Evolutionary conservation across 169 alveolate genomes (phyloP), one percentile per base, ranked within the genome.

Genomic region (Plasmodium gonderi): DNA sequence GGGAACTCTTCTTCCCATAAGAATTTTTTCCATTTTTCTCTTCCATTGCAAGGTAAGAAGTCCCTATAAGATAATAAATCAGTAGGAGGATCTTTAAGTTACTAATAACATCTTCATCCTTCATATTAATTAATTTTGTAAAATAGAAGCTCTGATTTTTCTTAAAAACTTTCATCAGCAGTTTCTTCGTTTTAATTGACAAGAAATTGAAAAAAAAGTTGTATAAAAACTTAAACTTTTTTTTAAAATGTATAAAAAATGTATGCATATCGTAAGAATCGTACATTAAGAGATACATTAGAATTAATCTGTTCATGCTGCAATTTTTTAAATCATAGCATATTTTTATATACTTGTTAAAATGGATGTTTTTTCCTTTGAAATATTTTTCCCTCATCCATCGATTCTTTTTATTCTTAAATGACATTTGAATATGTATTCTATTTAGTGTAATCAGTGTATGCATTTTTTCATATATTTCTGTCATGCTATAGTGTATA

Each of bases 161-260:
- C 54, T 69, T 82, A 51, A 82, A 82, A 68, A 82, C 20, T 29
- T 82, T 82, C 42, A 82, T 12, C 12, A 82, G 26, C 23, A 54
- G 33, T n/a, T 82, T 82, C 76, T 82, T 82, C 82, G 54, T 69
- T 82, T 82, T 82, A 2, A 82, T 45, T 20, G 92, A 82, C 2
- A 82, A 54, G 17, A 82, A 82, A 47, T 82, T 82, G 40, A 82
- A 82, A 82, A 82, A 68, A 69, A 42, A 82, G 26, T 82, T 47
- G 9, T 82, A 82, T 23, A 82, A 47, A 4, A 49, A 12, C 29
- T 82, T 82, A 12, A 82, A 82, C 1, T 82, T 68, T 36, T 69
- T 82, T 54, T 82, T 82, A 42, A 47, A 68, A 20, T 82, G 92
- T 0, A n/a, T 11, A 54, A 68, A 82, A 72, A 82, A 69, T 11